Evolutionary conservation across 1,284 basidiomycete genomes (phyloP).

Genomic region (Irpex rosettiformis): DNA sequence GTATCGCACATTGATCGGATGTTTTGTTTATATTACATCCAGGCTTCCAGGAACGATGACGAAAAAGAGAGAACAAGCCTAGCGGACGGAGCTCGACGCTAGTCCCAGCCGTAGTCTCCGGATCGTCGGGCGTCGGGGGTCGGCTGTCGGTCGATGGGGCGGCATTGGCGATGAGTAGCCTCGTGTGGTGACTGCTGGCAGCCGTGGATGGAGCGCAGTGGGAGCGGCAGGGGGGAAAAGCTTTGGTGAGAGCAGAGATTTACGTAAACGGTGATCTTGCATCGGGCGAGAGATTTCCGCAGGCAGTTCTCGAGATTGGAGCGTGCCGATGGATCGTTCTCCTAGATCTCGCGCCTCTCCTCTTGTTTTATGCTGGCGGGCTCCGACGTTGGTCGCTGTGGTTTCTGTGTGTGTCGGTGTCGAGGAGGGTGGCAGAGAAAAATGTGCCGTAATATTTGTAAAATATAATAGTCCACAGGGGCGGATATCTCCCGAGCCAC

Average conservation of each 20-base stretch:
- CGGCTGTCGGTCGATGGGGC: neutral
- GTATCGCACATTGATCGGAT: conserved; percentile 16
- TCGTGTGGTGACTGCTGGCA: conserved; percentile 10
- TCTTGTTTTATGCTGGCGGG: neutral
- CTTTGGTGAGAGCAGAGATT: conserved; percentile 16
- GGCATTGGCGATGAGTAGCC: conserved; percentile 10
- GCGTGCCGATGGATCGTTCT: conserved; percentile 10
- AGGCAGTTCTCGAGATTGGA: conserved; percentile 15
- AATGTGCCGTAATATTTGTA: neutral
- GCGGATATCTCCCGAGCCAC: conserved; percentile 7
- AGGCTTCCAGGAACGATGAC: conserved; percentile 8
- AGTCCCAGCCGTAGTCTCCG: no score
- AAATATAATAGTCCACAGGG: neutral
- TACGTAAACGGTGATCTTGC: conserved; percentile 23
- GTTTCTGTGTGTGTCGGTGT: neutral
- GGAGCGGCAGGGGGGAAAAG: no score
- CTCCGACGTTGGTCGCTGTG: neutral
- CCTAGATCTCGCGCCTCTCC: conserved; percentile 4
- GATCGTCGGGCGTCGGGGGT: neutral
- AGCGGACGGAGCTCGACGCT: neutral
- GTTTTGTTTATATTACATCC: conserved; percentile 7
- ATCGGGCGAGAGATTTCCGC: conserved; percentile 15
- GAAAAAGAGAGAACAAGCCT: neutral
- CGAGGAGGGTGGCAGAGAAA: neutral
- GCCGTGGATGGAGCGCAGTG: conserved; percentile 27